Conservation (phyloP, 2,329 filamentous ascomycete genomes). For the Calcarisporium arbuscula region DNA sequence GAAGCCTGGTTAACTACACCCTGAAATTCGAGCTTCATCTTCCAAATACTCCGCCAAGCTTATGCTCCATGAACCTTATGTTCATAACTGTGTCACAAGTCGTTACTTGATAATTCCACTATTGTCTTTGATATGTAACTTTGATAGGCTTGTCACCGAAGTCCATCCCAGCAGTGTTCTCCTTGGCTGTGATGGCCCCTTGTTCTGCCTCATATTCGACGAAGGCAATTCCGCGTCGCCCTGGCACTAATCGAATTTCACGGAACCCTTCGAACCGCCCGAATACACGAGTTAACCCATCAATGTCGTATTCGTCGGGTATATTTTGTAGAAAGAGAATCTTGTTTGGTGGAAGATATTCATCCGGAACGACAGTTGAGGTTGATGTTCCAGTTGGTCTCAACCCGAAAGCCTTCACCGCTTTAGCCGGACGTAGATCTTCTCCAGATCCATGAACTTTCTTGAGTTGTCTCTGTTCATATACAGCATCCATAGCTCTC, state of each 20-base stretch:
- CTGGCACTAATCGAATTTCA: constrained; percentile 84
- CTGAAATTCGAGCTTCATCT: no score
- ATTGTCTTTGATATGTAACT: constrained; percentile 94
- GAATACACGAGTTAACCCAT: constrained; percentile 74
- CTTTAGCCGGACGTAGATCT: constrained; percentile 58
- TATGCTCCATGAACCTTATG: not conserved
- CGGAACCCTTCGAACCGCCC: constrained; percentile 87
- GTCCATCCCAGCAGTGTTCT: constrained; percentile 80
- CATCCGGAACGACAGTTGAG: constrained; percentile 80
- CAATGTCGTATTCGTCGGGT: constrained; percentile 78
- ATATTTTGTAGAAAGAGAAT: constrained; percentile 91
- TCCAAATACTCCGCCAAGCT: no score
- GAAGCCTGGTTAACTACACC: no score
- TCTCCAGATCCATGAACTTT: constrained; percentile 43
- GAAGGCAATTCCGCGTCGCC: constrained; percentile 83
- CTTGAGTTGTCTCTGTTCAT: constrained; percentile 72
- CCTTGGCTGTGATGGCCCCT: constrained; percentile 87
- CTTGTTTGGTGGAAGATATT: constrained; percentile 96
- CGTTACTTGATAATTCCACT: constrained; percentile 12
- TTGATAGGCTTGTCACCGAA: constrained; percentile 76
- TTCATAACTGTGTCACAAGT: not conserved
- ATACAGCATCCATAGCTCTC: constrained; percentile 73
- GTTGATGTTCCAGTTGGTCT: constrained; percentile 66
- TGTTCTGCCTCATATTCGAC: constrained; percentile 91
- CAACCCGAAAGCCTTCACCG: constrained; percentile 54